Conservation (phyloP, 257 asterid species). For the Ilex aquifolium region DNA sequence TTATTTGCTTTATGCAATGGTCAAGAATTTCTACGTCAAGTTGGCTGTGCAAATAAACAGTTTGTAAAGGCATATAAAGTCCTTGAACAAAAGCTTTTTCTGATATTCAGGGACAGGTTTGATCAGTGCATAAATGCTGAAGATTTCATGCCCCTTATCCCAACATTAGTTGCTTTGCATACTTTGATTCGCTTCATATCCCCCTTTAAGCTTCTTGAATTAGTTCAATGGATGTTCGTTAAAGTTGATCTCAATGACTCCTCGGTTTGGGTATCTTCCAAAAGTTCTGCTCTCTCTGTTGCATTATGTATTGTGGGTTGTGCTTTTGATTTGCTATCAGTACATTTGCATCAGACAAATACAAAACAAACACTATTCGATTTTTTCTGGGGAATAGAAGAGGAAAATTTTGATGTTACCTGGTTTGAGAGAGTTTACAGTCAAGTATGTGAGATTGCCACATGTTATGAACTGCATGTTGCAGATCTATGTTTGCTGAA, state of each 20-base stretch:
- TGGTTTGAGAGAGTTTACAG: constrained; percentile 44
- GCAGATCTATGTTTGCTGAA: constrained; percentile 66
- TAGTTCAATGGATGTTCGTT: constrained; percentile 65
- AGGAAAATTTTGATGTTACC: constrained; percentile 31
- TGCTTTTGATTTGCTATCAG: constrained; percentile 48
- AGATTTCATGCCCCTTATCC: constrained; percentile 46
- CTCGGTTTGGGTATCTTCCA: constrained; percentile 25
- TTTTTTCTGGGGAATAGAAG: constrained; percentile 27
- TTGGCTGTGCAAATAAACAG: constrained; percentile 25
- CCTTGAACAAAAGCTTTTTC: constrained; percentile 46
- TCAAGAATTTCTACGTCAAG: constrained; percentile 27
- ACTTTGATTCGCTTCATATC: constrained; percentile 33
- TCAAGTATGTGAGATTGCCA: constrained; percentile 43
- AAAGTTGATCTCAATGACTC: constrained; percentile 35
- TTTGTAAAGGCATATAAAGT: constrained; percentile 40
- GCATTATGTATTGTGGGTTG: constrained; percentile 58
- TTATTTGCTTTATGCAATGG: constrained; percentile 27
- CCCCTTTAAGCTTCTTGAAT: constrained; percentile 50
- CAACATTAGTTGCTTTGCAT: constrained; percentile 43
- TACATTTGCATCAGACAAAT: constrained; percentile 29
- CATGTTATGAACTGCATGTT: constrained; percentile 43
- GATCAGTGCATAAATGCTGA: constrained; percentile 38
- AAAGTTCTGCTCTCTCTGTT: constrained; percentile 38
- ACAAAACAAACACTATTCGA: constrained; percentile 16
- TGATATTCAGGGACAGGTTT: constrained; percentile 52